phyloP scores from a whole-genome alignment of 2,329 filamentous ascomycete genomes.

The Xylariaceae sp. region DNA sequence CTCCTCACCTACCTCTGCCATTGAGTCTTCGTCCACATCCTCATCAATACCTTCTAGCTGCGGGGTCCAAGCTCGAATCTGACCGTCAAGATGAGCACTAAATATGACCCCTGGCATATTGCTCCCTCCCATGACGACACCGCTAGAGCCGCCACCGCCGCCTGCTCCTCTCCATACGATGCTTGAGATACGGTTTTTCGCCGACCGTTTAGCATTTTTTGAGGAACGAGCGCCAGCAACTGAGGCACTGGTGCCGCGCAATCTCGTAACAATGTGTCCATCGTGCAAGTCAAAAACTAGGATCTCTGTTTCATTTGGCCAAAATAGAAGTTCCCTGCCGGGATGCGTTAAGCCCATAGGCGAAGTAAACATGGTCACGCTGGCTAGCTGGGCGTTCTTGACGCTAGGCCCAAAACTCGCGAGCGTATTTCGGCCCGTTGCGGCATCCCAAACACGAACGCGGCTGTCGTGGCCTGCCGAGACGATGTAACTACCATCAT shows the following conservation, averaged over 20 bases:
- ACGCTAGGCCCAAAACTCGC: constrained; percentile 86
- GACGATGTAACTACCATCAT: constrained; percentile 77
- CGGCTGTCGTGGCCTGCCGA: constrained; percentile 83
- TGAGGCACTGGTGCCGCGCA: constrained; percentile 68
- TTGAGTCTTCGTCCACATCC: constrained; percentile 54
- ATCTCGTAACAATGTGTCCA: constrained; percentile 72
- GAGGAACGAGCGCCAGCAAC: constrained; percentile 52
- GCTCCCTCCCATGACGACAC: constrained; percentile 65
- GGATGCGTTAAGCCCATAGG: constrained; percentile 64
- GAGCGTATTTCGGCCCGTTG: constrained; percentile 83
- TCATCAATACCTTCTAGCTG: constrained; percentile 58
- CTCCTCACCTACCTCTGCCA: constrained; percentile 48
- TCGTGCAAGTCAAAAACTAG: constrained; percentile 81
- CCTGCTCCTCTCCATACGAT: constrained; percentile 74
- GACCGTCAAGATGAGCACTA: constrained; percentile 83
- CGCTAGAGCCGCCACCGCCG: constrained; percentile 64
- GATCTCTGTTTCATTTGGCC: constrained; percentile 82
- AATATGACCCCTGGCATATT: constrained; percentile 68
- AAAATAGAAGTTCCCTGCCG: constrained; percentile 73
- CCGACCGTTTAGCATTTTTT: constrained; percentile 60
- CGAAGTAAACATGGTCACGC: constrained; percentile 66
- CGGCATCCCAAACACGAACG: constrained; percentile 86
- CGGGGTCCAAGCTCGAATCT: constrained; percentile 80
- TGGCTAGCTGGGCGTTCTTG: constrained; percentile 72
- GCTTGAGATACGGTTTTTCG: constrained; percentile 73